A percentile compares a stretch with the other conserved stretches of the same genome.
These are phyloP conservation scores for Xylaria scruposa DNA, from an alignment of 495 filamentous ascomycete genomes.

Conservation along the genomic window DNA sequence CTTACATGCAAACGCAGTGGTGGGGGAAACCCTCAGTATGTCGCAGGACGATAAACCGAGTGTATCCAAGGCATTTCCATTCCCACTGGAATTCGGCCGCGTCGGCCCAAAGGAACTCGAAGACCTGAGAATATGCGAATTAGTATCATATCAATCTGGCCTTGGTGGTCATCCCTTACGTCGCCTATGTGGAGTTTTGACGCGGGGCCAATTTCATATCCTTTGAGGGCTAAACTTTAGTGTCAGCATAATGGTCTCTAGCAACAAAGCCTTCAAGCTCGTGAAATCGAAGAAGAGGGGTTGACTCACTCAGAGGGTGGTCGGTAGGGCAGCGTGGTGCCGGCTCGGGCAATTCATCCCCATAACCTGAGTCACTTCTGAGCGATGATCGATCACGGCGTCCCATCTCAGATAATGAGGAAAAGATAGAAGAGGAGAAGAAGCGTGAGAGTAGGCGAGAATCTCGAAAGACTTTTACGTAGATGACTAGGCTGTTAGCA, in stretches of 20 bases:
- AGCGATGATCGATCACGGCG: constrained; percentile 44
- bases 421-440: constrained; percentile 9
- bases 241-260: constrained; percentile 9
- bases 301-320: constrained; percentile 42
- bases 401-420: constrained; percentile 41
- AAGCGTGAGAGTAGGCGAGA: constrained; percentile 17
- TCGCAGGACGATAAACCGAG: constrained; percentile 41
- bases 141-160: not conserved
- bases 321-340: constrained; percentile 39
- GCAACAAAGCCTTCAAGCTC: not conserved
- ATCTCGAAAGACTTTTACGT: constrained; percentile 16
- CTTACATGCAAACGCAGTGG: constrained; percentile 46
- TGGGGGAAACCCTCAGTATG: constrained; percentile 44
- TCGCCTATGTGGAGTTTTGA: constrained; percentile 44
- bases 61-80: constrained; percentile 45
- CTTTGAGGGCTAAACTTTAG: constrained; percentile 37
- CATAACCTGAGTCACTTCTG: constrained; percentile 46
- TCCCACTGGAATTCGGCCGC: constrained; percentile 44
- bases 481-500: constrained; percentile 22
- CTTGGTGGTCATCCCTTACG: constrained; percentile 32
- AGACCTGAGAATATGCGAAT: constrained; percentile 34
- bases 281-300: not conserved
- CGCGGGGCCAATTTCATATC: constrained; percentile 44
- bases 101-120: constrained; percentile 46
- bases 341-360: constrained; percentile 43